A percentile compares a stretch with the other conserved stretches of the same genome.
Evolutionary conservation across 257 asterid species (phyloP).

Genomic region (Knoxia roxburghii): DNA sequence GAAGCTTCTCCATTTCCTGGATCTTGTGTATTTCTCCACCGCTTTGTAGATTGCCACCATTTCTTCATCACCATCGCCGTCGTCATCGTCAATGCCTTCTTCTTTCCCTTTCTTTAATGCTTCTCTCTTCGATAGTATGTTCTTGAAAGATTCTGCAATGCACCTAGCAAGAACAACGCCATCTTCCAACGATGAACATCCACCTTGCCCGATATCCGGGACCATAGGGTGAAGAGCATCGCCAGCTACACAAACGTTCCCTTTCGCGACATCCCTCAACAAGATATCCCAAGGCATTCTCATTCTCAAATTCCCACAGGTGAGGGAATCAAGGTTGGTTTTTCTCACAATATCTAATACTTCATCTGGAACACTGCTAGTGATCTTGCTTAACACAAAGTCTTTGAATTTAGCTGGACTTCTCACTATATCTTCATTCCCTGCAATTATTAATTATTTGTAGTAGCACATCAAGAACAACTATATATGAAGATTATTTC

Average conservation of each 20-base stretch:
- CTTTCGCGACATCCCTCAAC: not conserved
- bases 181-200: slow-evolving; percentile 2
- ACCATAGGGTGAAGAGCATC: slow-evolving; percentile 7
- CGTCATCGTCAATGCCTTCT: too few species aligned
- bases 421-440: not conserved
- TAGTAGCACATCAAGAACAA: not conserved
- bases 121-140: not conserved
- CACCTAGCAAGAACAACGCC: not conserved
- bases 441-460: not conserved
- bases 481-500: not conserved
- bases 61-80: slow-evolving; percentile 5
- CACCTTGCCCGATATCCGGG: slow-evolving; percentile 8
- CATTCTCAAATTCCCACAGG: not conserved
- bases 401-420: not conserved
- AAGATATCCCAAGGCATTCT: slow-evolving; percentile 8
- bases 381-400: slow-evolving; percentile 3
- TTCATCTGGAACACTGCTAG: not conserved
- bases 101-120: not conserved
- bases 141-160: slow-evolving; percentile 1
- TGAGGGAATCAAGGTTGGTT: slow-evolving; percentile 5
- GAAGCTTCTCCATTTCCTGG: slow-evolving; percentile 8
- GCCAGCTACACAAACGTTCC: slow-evolving; percentile 2
- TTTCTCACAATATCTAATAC: not conserved
- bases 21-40: not conserved
- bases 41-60: not conserved